Base-by-base conservation (phyloP, 2,329 filamentous ascomycete species). In the Aspergillus sp. region DNA sequence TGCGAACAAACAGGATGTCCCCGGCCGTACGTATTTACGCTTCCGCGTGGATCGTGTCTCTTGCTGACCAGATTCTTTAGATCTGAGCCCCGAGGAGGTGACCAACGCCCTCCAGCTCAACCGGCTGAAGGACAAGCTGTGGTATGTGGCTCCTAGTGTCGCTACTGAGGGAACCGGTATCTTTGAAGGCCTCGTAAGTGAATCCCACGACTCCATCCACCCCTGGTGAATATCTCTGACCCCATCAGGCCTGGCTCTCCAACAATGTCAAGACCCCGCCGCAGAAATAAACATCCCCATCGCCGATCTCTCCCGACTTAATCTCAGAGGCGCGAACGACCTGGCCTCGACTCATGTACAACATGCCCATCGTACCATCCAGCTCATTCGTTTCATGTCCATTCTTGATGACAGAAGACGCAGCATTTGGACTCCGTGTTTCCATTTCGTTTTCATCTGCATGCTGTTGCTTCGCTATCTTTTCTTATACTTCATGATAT, bases 1-100 rank as follows among this genome's bases (percentile, higher is more conserved):
- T 74, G 94, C 94, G 69, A 99, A 99, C 81, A 99, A 99, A 84
- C 94, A 97, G 78, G 94, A 99, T 84, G 80, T 97, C 64, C 81
- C 83, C 54, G 89, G 90, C 70, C 86, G 90, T 89, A 76, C 52
- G 80, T 75, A 32, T 50, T 13, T 45, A 41, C 50, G 10, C 47
- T 42, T 31, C 19, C 40, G 43, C 25, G 1, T 16, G 2, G 21
- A 38, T 45, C 29, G 16, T 45, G 32, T 23, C 20, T 20, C 38
- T 34, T 3, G 56, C 59, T 67, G 44, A 60, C 56, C 50, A 48
- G 41, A 34, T 57, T n/a, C 45, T 21, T 45, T 62, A 91, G 88
- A 88, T 59, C 85, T 93, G 86, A 88, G 82, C 66, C 88, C 88
- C 6, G 82, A 88, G 69, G 88, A 92, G 73, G 85, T 94, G 56